These are phyloP conservation scores for Fusarium begoniae DNA, from an alignment of 2,329 filamentous ascomycete genomes.

Conservation along the genomic window DNA sequence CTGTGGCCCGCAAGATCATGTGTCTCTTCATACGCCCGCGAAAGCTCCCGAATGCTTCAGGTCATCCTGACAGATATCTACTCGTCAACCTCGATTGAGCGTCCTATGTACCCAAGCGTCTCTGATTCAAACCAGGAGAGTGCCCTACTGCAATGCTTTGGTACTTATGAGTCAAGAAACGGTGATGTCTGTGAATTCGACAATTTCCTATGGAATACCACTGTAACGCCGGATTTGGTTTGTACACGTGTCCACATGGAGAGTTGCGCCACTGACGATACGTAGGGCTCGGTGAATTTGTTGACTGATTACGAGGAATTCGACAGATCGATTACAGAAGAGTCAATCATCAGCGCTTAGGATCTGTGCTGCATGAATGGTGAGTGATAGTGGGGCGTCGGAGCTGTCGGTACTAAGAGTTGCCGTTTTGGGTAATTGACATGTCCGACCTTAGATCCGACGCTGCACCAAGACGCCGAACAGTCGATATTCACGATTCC, in stretches of 20 bases:
- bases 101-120: accelerated
- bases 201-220: neutral
- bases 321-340: neutral
- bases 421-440: slow-evolving; percentile 16
- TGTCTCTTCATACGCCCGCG: neutral
- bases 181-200: neutral
- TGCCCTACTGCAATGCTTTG: accelerated
- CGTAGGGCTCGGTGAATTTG: neutral
- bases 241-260: neutral
- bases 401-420: slow-evolving; percentile 19
- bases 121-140: too few species aligned
- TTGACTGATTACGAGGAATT: neutral
- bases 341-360: neutral
- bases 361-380: neutral
- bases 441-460: neutral
- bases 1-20: slow-evolving; percentile 5
- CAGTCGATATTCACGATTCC: too few species aligned
- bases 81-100: neutral
- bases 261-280: neutral
- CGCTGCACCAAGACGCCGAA: too few species aligned
- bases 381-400: neutral
- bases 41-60: neutral
- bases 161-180: neutral
- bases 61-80: neutral
- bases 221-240: neutral